phyloP scores from a whole-genome alignment of 805 yeast species.

The Pichia membranifaciens region DNA sequence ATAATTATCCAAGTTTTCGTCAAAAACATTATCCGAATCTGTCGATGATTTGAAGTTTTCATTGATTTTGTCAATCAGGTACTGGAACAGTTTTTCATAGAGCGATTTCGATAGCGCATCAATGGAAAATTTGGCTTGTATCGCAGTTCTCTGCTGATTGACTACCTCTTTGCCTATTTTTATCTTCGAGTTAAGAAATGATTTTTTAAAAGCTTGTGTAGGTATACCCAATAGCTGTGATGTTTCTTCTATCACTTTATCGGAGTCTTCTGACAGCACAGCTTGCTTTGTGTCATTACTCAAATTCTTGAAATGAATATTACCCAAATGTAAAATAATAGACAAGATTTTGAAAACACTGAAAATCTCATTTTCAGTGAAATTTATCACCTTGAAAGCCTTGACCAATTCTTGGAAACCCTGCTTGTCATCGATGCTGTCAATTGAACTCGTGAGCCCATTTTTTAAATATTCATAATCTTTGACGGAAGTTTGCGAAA shows the following conservation, averaged over 20 bases:
- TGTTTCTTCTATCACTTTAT: conserved; percentile 45
- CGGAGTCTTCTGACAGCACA: conserved; percentile 41
- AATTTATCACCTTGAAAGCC: conserved; percentile 73
- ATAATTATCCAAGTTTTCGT: conserved; percentile 28
- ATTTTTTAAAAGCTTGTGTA: conserved; percentile 43
- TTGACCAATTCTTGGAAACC: conserved; percentile 59
- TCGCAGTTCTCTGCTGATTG: conserved; percentile 68
- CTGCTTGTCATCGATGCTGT: conserved; percentile 67
- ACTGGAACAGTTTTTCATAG: conserved; percentile 78
- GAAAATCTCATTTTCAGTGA: conserved; percentile 46
- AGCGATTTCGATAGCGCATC: conserved; percentile 85
- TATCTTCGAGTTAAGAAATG: conserved; percentile 72
- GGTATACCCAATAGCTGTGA: conserved; percentile 61
- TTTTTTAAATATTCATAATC: conserved; percentile 55
- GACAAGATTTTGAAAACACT: conserved; percentile 66
- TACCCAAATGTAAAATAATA: conserved; percentile 78
- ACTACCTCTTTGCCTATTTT: conserved; percentile 89
- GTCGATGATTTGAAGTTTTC: conserved; percentile 39
- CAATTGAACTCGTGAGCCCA: conserved; percentile 48
- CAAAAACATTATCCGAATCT: not conserved
- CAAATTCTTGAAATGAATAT: conserved; percentile 63
- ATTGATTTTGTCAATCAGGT: conserved; percentile 71
- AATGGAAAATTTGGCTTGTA: conserved; percentile 72
- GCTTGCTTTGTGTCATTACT: conserved; percentile 68
- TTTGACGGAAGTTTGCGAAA: conserved; percentile 32